Evolutionary conservation across 1,284 basidiomycete genomes (phyloP), one percentile per base, ranked within the genome.

Genomic region (Leccinum fallax): DNA sequence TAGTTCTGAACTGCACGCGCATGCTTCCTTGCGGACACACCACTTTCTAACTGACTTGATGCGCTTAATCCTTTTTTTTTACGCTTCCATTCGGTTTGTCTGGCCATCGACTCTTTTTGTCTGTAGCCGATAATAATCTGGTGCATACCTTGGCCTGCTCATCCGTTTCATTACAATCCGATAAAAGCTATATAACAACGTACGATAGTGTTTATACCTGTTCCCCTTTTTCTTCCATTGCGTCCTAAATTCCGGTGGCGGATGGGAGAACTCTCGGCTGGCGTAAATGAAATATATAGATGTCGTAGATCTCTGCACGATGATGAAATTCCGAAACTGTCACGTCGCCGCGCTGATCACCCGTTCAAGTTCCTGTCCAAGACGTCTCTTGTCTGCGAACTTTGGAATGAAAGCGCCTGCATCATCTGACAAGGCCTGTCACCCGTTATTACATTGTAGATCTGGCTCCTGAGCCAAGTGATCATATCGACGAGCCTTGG

Each of bases 191-290:
- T 61, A 49, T 30, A 30, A 30, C 63, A 43, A 43, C 61, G 59
- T 71, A 71, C 61, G 62, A 61, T 70, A 70, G 63, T 65, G 54
- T 67, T 64, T 68, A 71, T 71, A 73, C 69, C 69, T 72, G 11
- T 51, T 28, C 21, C 49, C 55, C 43, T 38, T 38, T 38, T 16
- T 34, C n/a, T 59, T 19, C 51, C 7, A 19, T 9, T 34, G 11
- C 6, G 21, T 24, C 46, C 2, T 59, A 43, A 26, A 43, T 59
- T 38, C 19, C 55, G 28, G 32, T 26, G 28, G 56, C 53, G 51
- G 53, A 54, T 43, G 56, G 36, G 28, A 51, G 36, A 34, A 49
- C 3, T 52, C 3, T 52, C 40, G 40, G n/a, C n/a, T 43, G 40
- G 40, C 40, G n/a, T 43, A 43, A 43, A 43, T 43, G 28, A 30